Evolutionary conservation across 352 stramenopile genomes (phyloP).

Genomic region (Pythium monospermum): DNA sequence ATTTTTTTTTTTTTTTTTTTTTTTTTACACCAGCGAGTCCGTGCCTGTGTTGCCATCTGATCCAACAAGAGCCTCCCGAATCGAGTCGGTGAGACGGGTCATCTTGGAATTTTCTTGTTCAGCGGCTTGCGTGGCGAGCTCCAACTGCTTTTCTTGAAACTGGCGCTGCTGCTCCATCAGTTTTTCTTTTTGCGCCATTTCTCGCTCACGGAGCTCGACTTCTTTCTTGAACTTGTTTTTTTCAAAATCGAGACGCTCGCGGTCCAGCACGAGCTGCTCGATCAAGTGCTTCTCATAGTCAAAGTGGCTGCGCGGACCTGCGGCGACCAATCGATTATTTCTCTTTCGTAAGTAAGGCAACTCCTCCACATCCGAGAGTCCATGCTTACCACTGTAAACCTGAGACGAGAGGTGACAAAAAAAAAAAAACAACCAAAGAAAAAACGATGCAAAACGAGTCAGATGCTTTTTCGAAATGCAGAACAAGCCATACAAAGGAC

Average conservation of each 20-base stretch:
- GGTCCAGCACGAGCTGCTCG: conserved; percentile 66
- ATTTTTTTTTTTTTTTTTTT: background rate
- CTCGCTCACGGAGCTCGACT: conserved; percentile 63
- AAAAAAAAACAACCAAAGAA: background rate
- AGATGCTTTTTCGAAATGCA: background rate
- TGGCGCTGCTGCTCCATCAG: conserved; percentile 55
- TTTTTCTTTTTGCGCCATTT: conserved; percentile 56
- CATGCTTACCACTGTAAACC: conserved; percentile 31
- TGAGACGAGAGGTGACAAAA: no score
- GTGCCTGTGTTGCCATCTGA: conserved; percentile 18
- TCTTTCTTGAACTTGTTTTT: conserved; percentile 72
- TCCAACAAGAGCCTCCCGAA: conserved; percentile 46
- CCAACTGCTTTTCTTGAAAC: conserved; percentile 49
- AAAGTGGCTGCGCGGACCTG: conserved; percentile 35
- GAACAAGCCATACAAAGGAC: conserved; percentile 8
- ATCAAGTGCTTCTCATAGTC: conserved; percentile 75
- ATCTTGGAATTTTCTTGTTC: conserved; percentile 55
- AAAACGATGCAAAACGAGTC: background rate
- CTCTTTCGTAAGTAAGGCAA: conserved; percentile 26
- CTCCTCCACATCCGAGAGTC: conserved; percentile 22
- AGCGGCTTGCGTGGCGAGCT: conserved; percentile 36
- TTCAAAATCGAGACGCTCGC: conserved; percentile 66
- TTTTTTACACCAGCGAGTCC: conserved; percentile 18
- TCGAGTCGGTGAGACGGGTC: conserved; percentile 48
- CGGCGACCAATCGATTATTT: conserved; percentile 28